Evolutionary conservation across 2,329 filamentous ascomycete species (phyloP).

Genomic region (Stemphylium beticola): DNA sequence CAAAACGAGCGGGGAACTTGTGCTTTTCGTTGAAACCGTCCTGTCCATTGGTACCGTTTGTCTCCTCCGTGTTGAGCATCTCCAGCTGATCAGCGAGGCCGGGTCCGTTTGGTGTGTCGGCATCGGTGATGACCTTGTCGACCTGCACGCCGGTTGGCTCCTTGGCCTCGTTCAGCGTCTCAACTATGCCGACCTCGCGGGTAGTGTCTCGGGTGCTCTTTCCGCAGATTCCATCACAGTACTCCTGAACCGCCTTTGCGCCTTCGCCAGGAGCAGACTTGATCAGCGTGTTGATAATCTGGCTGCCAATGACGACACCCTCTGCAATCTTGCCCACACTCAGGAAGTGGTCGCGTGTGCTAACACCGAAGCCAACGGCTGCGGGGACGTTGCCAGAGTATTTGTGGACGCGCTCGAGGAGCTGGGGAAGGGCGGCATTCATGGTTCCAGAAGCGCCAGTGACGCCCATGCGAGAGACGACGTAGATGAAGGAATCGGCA

Average conservation of each 20-base stretch:
- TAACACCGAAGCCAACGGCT: slow-evolving; percentile 94
- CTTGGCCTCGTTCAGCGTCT: slow-evolving; percentile 68
- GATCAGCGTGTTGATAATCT: slow-evolving; percentile 84
- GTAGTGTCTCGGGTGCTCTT: slow-evolving; percentile 61
- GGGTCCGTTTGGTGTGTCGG: slow-evolving; percentile 62
- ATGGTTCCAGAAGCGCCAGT: slow-evolving; percentile 87
- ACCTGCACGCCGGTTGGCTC: slow-evolving; percentile 70
- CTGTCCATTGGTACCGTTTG: slow-evolving; percentile 13
- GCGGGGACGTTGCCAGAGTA: slow-evolving; percentile 91
- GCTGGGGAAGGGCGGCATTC: slow-evolving; percentile 79
- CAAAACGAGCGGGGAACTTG: slow-evolving; percentile 84
- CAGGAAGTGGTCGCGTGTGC: slow-evolving; percentile 90
- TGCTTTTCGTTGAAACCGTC: slow-evolving; percentile 42
- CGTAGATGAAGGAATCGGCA: slow-evolving; percentile 98
- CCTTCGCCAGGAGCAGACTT: slow-evolving; percentile 70
- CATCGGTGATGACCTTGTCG: slow-evolving; percentile 69
- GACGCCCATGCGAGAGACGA: slow-evolving; percentile 95
- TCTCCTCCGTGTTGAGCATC: slow-evolving; percentile 71
- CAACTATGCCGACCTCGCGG: slow-evolving; percentile 72
- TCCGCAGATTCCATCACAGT: slow-evolving; percentile 76
- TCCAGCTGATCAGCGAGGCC: slow-evolving; percentile 84
- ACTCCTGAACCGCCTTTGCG: slow-evolving; percentile 79
- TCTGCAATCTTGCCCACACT: slow-evolving; percentile 84
- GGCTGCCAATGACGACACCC: slow-evolving; percentile 94
- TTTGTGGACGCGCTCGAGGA: slow-evolving; percentile 85